Base-by-base conservation (phyloP, 306 rosid species). In the Arachis stenosperma region DNA sequence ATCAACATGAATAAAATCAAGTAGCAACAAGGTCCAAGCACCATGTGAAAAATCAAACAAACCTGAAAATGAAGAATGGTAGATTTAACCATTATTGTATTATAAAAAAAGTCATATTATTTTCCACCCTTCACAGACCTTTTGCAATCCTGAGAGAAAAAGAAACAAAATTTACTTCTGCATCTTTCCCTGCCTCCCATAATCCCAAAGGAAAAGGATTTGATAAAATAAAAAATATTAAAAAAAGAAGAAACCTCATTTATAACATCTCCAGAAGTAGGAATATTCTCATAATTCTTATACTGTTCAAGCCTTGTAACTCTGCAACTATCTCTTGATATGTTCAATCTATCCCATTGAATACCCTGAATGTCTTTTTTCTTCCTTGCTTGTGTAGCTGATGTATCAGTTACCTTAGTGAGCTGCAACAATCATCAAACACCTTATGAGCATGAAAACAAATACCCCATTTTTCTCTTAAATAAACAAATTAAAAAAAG, bases 1-100 rank as follows among this genome's bases (percentile, higher is more conserved):
- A 17, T 17, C 17, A 33, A 33, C 3, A 33, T 2, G 37, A 33
- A 33, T 33, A 33, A 33, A 4, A 14, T 5, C 36, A 61, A 29
- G 37, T 48, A 10, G 42, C 54, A 55, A 54, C 15, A 43, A 9
- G 44, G 33, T 17, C 27, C 51, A 64, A 43, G 33, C 3, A 41
- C 52, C 76, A 70, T 29, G 59, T 51, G 69, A 54, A 61, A 52
- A 71, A 43, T 41, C 43, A 2, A 52, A 73, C 90, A 64, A 68
- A 92, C 97, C 96, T 92, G 97, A 84, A 92, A 92, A 80, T 92
- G 97, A 83, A 89, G 96, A 65, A 92, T 89, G 15, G 97, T 92
- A 59, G 97, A 93, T 69, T 89, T 88, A 69, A 92, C 97, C 85
- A 80, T 47, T 82, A 91, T 88, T 17, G 97, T 88, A 69, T 92